Percentiles rank a stretch among this genome's conserved stretches.
phyloP scores from a whole-genome alignment of 768 basidiomycete species.

The Amanita rubescens region DNA sequence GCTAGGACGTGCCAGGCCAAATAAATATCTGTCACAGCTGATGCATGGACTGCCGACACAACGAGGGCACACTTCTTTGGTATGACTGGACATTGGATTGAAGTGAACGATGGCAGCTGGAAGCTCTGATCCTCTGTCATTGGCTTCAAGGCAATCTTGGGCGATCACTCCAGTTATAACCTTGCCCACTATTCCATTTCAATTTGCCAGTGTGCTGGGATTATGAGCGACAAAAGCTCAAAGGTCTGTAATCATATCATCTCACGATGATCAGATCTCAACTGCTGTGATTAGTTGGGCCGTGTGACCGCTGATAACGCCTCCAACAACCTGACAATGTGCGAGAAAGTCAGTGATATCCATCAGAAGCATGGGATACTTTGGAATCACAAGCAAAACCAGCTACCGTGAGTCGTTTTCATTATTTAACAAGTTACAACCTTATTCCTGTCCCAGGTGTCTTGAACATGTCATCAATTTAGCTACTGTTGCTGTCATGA shows the following conservation, averaged over 20 bases:
- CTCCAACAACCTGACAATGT: slow-evolving; percentile 16
- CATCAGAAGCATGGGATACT: slow-evolving; percentile 3
- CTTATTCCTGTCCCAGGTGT: slow-evolving; percentile 14
- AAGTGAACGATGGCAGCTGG: slow-evolving; percentile 16
- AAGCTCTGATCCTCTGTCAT: slow-evolving; percentile 15
- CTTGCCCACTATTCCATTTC: slow-evolving; percentile 19
- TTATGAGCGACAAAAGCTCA: slow-evolving; percentile 9
- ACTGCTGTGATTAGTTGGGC: slow-evolving; percentile 13
- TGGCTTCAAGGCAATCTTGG: slow-evolving; percentile 15
- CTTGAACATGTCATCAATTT: slow-evolving; percentile 25
- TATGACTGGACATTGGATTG: slow-evolving; percentile 15
- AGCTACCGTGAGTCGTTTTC: slow-evolving; percentile 15
- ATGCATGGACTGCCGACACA: slow-evolving; percentile 16
- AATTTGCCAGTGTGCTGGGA: slow-evolving; percentile 19
- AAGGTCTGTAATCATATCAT: slow-evolving; percentile 16
- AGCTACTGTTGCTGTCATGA: slow-evolving; percentile 19
- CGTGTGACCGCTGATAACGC: slow-evolving; percentile 20
- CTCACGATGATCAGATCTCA: not conserved
- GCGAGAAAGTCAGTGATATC: slow-evolving; percentile 12
- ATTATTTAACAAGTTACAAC: not conserved
- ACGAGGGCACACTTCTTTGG: slow-evolving; percentile 16
- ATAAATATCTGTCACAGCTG: slow-evolving; percentile 13
- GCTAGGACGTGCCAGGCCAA: slow-evolving; percentile 11
- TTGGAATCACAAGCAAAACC: slow-evolving; percentile 14
- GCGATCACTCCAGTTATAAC: slow-evolving; percentile 20